phyloP scores from a whole-genome alignment of 768 basidiomycete species.

The Tulasnella sp. region DNA sequence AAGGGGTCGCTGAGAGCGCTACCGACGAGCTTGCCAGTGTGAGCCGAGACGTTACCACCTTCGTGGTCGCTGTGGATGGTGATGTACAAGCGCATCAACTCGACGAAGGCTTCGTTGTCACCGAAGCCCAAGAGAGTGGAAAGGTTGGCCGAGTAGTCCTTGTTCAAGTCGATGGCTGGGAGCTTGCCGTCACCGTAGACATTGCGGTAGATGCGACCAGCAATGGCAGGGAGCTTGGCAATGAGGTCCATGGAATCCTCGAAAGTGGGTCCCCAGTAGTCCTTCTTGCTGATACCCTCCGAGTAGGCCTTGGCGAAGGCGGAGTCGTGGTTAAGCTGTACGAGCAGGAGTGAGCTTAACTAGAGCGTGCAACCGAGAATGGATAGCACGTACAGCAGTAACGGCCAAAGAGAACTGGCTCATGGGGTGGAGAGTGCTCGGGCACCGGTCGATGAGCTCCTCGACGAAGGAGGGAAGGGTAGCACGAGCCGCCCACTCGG shows the following conservation, averaged over 20 bases:
- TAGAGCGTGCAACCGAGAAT: not conserved
- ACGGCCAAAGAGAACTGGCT: slow-evolving; percentile 95
- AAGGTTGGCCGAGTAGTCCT: slow-evolving; percentile 88
- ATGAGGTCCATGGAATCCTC: slow-evolving; percentile 89
- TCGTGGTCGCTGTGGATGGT: slow-evolving; percentile 99
- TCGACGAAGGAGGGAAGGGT: slow-evolving; percentile 92
- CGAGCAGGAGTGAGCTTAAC: slow-evolving; percentile 4
- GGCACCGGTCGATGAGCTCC: slow-evolving; percentile 89
- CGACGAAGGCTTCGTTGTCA: slow-evolving; percentile 79
- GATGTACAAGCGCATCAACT: slow-evolving; percentile 91
- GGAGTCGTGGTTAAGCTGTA: slow-evolving; percentile 84
- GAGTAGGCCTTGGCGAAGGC: slow-evolving; percentile 94
- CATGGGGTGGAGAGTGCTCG: slow-evolving; percentile 94
- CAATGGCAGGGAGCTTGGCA: slow-evolving; percentile 94
- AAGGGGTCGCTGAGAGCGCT: slow-evolving; percentile 97
- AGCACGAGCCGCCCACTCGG: slow-evolving; percentile 92
- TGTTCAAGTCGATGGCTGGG: slow-evolving; percentile 69
- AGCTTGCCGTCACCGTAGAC: slow-evolving; percentile 84
- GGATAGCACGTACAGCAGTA: slow-evolving; percentile 58
- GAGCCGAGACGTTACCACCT: slow-evolving; percentile 96
- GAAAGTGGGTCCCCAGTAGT: slow-evolving; percentile 93
- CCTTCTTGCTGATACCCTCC: slow-evolving; percentile 84
- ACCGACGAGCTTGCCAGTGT: slow-evolving; percentile 87
- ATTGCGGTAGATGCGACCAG: slow-evolving; percentile 84
- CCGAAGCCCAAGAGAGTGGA: slow-evolving; percentile 87